Evolutionary conservation across 257 asterid species (phyloP).

Genomic region (Salvia rosmarinus): DNA sequence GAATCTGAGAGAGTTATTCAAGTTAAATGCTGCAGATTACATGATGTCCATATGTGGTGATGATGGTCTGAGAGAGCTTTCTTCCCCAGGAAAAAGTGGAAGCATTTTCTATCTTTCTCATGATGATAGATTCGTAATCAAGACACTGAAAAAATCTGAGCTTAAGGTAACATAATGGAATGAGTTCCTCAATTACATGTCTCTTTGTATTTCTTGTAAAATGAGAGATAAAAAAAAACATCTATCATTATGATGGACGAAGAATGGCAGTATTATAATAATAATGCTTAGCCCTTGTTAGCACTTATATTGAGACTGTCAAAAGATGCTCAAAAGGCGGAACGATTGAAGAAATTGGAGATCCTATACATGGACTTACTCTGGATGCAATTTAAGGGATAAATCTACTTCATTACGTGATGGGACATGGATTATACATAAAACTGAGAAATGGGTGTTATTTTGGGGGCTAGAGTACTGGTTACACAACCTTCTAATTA

Average conservation of each 20-base stretch:
- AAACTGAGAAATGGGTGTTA: neutral
- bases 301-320: neutral
- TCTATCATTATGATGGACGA: constrained; percentile 1
- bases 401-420: neutral
- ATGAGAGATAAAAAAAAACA: neutral
- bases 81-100: constrained; percentile 98
- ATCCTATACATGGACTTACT: neutral
- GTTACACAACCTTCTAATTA: neutral
- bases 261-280: neutral
- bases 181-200: neutral
- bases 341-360: constrained; percentile 14
- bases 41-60: constrained; percentile 98
- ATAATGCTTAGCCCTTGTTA: neutral
- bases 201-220: neutral
- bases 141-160: constrained; percentile 80
- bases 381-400: constrained; percentile 12
- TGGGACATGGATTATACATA: neutral
- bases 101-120: constrained; percentile 86
- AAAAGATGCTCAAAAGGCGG: neutral
- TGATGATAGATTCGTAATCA: constrained; percentile 90
- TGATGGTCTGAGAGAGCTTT: constrained; percentile 84
- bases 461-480: neutral
- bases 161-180: constrained; percentile 61
- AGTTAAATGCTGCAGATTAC: constrained; percentile 89
- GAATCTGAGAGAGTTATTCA: constrained; percentile 92